Evolutionary conservation across 345 rosid genomes (phyloP).

Genomic region (Eucalyptus globulus): DNA sequence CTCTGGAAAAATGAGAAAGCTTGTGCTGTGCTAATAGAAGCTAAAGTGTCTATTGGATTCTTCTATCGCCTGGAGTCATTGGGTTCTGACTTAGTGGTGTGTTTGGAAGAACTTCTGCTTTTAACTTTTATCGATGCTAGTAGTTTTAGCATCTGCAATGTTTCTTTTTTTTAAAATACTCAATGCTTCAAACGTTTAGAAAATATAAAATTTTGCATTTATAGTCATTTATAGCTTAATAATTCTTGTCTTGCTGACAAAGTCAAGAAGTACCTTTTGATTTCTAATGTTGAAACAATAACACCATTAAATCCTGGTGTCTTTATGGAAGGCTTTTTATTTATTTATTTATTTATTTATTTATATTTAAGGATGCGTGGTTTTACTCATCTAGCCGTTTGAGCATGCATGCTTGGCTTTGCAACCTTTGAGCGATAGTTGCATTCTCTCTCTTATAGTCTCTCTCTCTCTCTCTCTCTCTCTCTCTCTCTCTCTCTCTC

Average conservation of each 20-base stretch:
- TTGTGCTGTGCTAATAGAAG: background rate
- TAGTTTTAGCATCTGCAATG: background rate
- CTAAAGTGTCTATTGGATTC: background rate
- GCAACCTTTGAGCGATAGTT: background rate
- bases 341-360: too few relatives aligned
- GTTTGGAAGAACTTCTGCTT: background rate
- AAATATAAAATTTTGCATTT: background rate
- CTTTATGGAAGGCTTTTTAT: background rate
- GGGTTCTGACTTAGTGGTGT: background rate
- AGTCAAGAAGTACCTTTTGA: background rate
- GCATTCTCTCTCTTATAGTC: background rate
- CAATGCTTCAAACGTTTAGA: background rate
- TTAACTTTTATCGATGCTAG: background rate
- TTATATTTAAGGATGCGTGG: background rate
- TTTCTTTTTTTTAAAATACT: background rate
- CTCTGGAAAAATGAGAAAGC: background rate
- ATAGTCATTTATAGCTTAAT: background rate
- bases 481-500: background rate
- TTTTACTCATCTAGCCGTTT: background rate
- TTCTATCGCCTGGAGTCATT: background rate
- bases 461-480: background rate
- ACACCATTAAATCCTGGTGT: background rate
- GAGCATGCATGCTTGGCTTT: background rate
- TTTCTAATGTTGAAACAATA: background rate
- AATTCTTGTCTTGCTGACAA: background rate